Conservation (phyloP, 179 eudicot species). For the Camellia oleifera region DNA sequence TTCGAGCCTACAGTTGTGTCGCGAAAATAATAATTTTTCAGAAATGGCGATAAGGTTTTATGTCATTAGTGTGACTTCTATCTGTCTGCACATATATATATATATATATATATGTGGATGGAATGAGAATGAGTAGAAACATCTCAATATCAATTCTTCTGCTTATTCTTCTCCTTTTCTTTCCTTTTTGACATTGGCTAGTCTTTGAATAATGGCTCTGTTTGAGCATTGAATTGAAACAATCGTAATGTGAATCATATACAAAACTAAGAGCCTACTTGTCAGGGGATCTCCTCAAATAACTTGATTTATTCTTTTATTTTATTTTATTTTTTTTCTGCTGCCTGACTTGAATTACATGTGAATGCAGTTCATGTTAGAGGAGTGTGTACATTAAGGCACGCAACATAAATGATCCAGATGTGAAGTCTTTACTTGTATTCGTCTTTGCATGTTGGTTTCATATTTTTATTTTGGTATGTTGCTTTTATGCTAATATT, state of each 20-base stretch:
- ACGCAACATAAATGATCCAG: too few species aligned
- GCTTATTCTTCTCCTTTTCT: background rate
- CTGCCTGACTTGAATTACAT: slow-evolving; percentile 9
- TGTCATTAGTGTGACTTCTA: background rate
- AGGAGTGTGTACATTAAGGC: background rate
- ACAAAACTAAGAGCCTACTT: slow-evolving; percentile 9
- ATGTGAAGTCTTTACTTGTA: too few species aligned
- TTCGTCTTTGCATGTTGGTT: too few species aligned
- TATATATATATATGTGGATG: background rate
- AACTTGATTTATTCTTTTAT: background rate
- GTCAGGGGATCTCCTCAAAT: slow-evolving; percentile 10
- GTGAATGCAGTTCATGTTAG: slow-evolving; percentile 19
- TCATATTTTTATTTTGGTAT: too few species aligned
- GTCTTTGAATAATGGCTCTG: slow-evolving; percentile 21
- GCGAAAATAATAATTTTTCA: too few species aligned
- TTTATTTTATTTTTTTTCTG: background rate
- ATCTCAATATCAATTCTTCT: background rate
- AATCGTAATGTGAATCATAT: slow-evolving; percentile 7
- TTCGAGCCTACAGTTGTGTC: too few species aligned
- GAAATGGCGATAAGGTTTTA: background rate
- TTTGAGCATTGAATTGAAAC: slow-evolving; percentile 17
- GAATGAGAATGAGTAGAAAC: background rate
- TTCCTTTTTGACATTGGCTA: slow-evolving; percentile 7
- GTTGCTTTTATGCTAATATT: too few species aligned
- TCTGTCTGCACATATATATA: too few species aligned